Evolutionary conservation across 371 early-diverging fungal genomes (phyloP).

Genomic region (Saksenaea oblongispora): DNA sequence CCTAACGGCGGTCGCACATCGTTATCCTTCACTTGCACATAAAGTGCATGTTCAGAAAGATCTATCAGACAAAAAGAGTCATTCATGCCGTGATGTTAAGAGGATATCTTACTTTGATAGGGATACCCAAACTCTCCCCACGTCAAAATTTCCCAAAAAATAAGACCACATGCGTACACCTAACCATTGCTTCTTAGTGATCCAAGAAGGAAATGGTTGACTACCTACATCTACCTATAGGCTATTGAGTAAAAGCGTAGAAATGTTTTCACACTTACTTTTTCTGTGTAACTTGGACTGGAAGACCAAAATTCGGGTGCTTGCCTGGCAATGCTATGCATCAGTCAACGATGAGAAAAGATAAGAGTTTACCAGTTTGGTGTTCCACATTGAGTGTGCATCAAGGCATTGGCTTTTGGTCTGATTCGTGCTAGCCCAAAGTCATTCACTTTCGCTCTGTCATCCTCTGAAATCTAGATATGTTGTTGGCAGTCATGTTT

Average conservation of each 20-base stretch:
- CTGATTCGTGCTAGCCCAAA: conserved; percentile 81
- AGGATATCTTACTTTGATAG: conserved; percentile 52
- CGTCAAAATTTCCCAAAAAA: conserved; percentile 80
- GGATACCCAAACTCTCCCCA: conserved; percentile 78
- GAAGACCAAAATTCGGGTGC: conserved; percentile 80
- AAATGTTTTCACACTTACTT: conserved; percentile 43
- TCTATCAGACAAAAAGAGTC: conserved; percentile 12
- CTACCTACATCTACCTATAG: conserved; percentile 36
- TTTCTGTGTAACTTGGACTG: conserved; percentile 76
- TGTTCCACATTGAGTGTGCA: conserved; percentile 80
- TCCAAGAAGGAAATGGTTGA: not conserved
- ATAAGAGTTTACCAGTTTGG: conserved; percentile 68
- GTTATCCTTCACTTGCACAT: conserved; percentile 60
- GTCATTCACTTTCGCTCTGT: conserved; percentile 79
- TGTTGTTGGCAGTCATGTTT: not conserved
- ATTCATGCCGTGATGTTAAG: not conserved
- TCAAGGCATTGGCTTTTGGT: conserved; percentile 64
- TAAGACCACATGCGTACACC: conserved; percentile 74
- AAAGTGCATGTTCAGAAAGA: conserved; percentile 38
- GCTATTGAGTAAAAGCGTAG: not conserved
- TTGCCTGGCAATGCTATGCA: conserved; percentile 4
- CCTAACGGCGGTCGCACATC: conserved; percentile 62
- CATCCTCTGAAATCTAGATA: conserved; percentile 57
- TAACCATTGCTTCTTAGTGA: conserved; percentile 1
- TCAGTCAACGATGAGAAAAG: not conserved